These are phyloP conservation scores for Trichoderma guizhouense DNA, from an alignment of 2,329 filamentous ascomycete species.

Conservation along the genomic window DNA sequence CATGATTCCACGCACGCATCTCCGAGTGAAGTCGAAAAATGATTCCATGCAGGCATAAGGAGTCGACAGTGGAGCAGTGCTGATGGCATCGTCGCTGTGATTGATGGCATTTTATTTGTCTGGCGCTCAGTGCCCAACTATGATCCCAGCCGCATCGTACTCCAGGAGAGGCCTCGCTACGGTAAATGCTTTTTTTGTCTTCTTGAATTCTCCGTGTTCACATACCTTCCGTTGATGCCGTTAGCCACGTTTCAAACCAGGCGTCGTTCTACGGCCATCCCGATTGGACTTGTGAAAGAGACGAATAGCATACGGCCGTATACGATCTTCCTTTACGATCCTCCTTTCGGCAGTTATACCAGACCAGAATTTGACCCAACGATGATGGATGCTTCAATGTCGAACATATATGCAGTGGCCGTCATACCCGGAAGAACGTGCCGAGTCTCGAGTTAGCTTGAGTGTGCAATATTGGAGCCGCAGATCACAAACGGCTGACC, in stretches of 20 bases:
- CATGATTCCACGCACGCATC: background rate
- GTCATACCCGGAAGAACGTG: background rate
- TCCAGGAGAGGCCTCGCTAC: background rate
- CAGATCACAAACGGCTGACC: background rate
- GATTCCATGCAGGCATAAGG: conserved; percentile 2
- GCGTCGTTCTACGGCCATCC: background rate
- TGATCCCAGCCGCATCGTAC: background rate
- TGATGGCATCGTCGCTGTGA: background rate
- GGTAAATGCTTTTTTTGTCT: background rate
- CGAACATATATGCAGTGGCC: background rate
- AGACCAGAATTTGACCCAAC: background rate
- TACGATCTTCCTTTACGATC: background rate
- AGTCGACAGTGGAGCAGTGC: background rate
- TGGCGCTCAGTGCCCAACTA: background rate
- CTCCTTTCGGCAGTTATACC: background rate
- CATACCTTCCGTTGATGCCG: background rate
- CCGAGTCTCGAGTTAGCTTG: background rate
- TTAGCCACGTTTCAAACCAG: background rate
- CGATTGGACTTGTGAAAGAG: background rate
- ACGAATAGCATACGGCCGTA: background rate
- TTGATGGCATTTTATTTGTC: background rate
- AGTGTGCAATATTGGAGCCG: background rate
- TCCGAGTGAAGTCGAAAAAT: background rate
- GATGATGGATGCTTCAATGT: background rate
- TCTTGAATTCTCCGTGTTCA: background rate